Percentiles rank a stretch among this genome's conserved stretches.
Evolutionary conservation across 1,284 basidiomycete genomes (phyloP).

Genomic region (Schizophyllum commune): DNA sequence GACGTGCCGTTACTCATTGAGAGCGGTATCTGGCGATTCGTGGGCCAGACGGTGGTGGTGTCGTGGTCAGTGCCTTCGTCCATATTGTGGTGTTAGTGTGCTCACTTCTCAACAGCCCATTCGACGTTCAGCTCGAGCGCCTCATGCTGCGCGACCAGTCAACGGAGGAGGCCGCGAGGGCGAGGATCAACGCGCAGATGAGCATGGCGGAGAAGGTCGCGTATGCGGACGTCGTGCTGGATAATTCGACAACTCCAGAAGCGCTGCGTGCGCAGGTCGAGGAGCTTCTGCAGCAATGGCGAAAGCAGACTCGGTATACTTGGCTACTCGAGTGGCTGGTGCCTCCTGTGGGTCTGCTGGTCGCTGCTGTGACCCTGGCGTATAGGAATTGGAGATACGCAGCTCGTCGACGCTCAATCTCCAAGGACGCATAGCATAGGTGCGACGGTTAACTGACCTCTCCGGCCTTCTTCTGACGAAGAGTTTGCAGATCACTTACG

Average conservation of each 20-base stretch:
- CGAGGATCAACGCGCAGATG: conserved; percentile 77
- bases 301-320: conserved; percentile 47
- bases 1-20: conserved; percentile 96
- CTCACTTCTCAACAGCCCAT: conserved; percentile 37
- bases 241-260: conserved; percentile 75
- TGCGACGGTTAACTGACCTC: no score
- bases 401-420: background rate
- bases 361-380: conserved; percentile 18
- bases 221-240: conserved; percentile 83
- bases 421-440: background rate
- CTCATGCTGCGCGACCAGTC: conserved; percentile 66
- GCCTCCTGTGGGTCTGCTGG: conserved; percentile 63
- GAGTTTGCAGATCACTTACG: no score
- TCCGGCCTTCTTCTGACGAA: background rate
- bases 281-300: conserved; percentile 50
- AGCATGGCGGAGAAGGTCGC: conserved; percentile 72
- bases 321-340: conserved; percentile 77
- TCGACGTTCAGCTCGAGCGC: conserved; percentile 73
- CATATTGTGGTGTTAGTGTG: background rate
- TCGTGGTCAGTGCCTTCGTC: conserved; percentile 59
- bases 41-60: conserved; percentile 81
- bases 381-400: conserved; percentile 1
- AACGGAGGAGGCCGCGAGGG: conserved; percentile 52
- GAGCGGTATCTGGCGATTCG: conserved; percentile 79
- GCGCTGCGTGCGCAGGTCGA: conserved; percentile 72